These are phyloP conservation scores for Colletotrichum somersetense DNA, from an alignment of 2,329 filamentous ascomycete genomes.

Conservation along the genomic window DNA sequence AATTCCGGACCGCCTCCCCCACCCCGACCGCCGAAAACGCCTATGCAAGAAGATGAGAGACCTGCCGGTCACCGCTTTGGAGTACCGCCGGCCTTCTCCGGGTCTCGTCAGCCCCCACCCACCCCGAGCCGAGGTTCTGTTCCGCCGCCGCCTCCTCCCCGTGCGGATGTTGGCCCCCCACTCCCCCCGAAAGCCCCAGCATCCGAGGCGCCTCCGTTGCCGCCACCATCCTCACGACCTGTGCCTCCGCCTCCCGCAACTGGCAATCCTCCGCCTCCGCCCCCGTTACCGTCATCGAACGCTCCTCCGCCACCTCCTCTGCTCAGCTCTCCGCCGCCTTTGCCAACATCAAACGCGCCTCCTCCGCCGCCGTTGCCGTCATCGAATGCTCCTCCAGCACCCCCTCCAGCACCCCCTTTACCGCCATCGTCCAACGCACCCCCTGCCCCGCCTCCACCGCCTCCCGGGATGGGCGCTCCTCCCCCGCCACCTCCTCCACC, in stretches of 20 bases:
- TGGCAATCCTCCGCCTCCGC: slow-evolving; percentile 54
- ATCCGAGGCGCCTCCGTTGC: slow-evolving; percentile 61
- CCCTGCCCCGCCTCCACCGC: slow-evolving; percentile 55
- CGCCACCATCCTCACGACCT: slow-evolving; percentile 65
- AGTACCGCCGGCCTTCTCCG: slow-evolving; percentile 84
- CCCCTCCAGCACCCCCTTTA: slow-evolving; percentile 56
- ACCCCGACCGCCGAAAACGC: slow-evolving; percentile 76
- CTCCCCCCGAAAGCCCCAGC: slow-evolving; percentile 63
- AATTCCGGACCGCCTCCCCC: slow-evolving; percentile 74
- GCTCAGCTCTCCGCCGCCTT: slow-evolving; percentile 46
- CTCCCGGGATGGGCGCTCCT: slow-evolving; percentile 53
- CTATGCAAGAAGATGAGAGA: slow-evolving; percentile 74
- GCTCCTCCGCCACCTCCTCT: slow-evolving; percentile 54
- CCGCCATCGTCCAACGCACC: slow-evolving; percentile 49
- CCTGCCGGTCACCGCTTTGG: slow-evolving; percentile 70
- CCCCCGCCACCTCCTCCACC: slow-evolving; percentile 54
- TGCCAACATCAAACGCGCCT: slow-evolving; percentile 46
- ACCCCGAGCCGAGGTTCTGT: slow-evolving; percentile 78
- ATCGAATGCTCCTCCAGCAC: slow-evolving; percentile 52
- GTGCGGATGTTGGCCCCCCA: slow-evolving; percentile 53
- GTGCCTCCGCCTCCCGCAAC: slow-evolving; percentile 65
- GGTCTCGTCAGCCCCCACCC: slow-evolving; percentile 77
- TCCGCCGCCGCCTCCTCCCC: slow-evolving; percentile 77
- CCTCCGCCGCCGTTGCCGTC: slow-evolving; percentile 56
- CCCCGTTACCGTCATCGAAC: slow-evolving; percentile 48